Evolutionary conservation across 768 basidiomycete genomes (phyloP).

Genomic region (Dentipellis fragilis): DNA sequence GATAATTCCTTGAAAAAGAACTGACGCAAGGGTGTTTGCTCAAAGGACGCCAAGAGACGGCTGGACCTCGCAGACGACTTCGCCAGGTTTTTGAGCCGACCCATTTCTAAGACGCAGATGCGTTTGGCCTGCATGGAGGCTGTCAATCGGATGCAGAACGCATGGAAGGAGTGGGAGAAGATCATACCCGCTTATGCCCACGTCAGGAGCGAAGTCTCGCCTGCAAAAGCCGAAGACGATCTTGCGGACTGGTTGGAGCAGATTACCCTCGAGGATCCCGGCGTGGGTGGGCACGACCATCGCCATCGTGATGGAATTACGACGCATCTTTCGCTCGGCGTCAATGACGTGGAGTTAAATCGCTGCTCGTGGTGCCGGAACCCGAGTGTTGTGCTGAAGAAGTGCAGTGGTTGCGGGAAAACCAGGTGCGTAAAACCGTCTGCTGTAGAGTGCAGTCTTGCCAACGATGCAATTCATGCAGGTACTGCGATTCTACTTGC

Average conservation of each 20-base stretch:
- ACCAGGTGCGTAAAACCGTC: conserved; percentile 23
- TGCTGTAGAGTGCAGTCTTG: not conserved
- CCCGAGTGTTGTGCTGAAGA: conserved; percentile 46
- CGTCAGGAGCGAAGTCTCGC: conserved; percentile 16
- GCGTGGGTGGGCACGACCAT: conserved; percentile 17
- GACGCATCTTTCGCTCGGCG: conserved; percentile 35
- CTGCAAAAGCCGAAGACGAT: conserved; percentile 42
- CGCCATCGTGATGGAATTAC: conserved; percentile 15
- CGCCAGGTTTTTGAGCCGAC: conserved; percentile 32
- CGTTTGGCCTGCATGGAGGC: conserved; percentile 44
- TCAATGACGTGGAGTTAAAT: conserved; percentile 42
- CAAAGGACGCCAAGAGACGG: conserved; percentile 26
- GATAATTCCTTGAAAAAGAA: not conserved
- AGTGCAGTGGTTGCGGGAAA: conserved; percentile 36
- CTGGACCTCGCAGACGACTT: conserved; percentile 46
- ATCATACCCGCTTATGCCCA: conserved; percentile 28
- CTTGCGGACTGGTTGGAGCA: conserved; percentile 49
- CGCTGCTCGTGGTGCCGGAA: conserved; percentile 58
- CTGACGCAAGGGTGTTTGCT: not conserved
- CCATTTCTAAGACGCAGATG: conserved; percentile 40
- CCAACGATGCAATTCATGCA: conserved; percentile 13
- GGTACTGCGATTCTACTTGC: conserved; percentile 36
- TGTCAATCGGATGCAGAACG: conserved; percentile 33
- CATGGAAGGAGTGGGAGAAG: conserved; percentile 35
- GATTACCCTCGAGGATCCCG: conserved; percentile 31